Evolutionary conservation across 331 rosid species (phyloP), one percentile per base, ranked within the genome.

Genomic region (Malus hybrid): DNA sequence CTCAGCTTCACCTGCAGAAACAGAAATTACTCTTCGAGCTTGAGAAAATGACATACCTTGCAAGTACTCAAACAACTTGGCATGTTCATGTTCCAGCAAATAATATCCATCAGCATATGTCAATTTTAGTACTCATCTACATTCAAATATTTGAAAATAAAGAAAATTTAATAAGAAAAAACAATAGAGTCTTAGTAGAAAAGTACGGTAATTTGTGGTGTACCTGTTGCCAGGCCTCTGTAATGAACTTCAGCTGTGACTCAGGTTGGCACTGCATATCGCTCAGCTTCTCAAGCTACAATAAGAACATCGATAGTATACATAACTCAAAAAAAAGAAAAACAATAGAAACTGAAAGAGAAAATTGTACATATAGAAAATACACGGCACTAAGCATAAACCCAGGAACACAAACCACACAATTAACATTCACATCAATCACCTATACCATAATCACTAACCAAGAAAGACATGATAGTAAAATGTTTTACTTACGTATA

Each of bases 121-220:
- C 96, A 92, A 91, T 78, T 91, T 85, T 19, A 91, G 83, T 18
- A 87, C 84, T 59, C 90, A 79, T 65, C 92, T 78, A 50, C 91
- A 85, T 70, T 88, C 93, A 42, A 87, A 84, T 57, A 88, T 80
- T 78, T 85, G 88, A 64, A 57, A 76, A 73, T 63, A 72, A 36
- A 73, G 54, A 11, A 76, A 28, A 46, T 34, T 39, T 36, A 50
- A 10, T 75, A n/a, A 69, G n/a, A 28, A 32, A 48, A 65, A 65
- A 68, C 18, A 48, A 22, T 10, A 61, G 6, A 8, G 4, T 32
- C 67, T 63, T 61, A 9, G 16, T 50, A 44, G 39, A 62, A 39
- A 6, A 69, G 46, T 27, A 54, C 5, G 73, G 64, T 31, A 64
- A 67, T 29, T 52, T 44, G 19, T 39, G 16, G 68, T 6, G 10